Evolutionary conservation across 495 filamentous ascomycete species (phyloP), one percentile per base, ranked within the genome.

Genomic region (Aspergillus ellipticus): DNA sequence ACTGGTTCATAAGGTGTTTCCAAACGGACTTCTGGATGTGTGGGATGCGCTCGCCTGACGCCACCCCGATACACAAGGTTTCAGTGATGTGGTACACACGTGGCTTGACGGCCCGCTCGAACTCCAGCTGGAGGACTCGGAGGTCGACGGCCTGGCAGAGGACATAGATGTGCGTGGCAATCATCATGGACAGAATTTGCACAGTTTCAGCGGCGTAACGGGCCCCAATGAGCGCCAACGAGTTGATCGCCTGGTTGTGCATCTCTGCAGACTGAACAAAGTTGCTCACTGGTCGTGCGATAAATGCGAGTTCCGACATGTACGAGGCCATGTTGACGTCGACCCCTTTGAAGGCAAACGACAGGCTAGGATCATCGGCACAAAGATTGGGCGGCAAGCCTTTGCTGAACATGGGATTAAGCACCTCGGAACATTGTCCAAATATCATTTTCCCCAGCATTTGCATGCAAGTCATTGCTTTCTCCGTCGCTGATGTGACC

Each of bases 301-400:
- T 70, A 56, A 77, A 83, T 0, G 68, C 75, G 2, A 75, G 74
- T 60, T 89, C 85, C 2, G 83, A 76, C 65, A 80, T 79, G 54
- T 85, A 85, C 1, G 84, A 74, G 0, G 85, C 83, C 72, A 84
- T 83, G 57, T 77, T 82, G 58, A 87, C 78, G 53, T 89, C 84
- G 7, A 85, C 72, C 0, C 83, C 83, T 60, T 87, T 88, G 61
- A 81, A 67, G 0, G 75, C 77, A 53, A 81, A 88, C 6, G 74
- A 81, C 11, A 71, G 46, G 41, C 74, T 81, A 0, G 84, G 82
- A 21, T 86, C 78, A 57, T 87, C 84, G 9, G 71, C 68, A 11
- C 71, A 71, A 2, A 89, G 71, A 57, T 87, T 87, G 1, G 83
- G 74, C 0, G 84, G 77, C 1, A 87, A 71, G 0, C 82, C 84